Conservation (phyloP, 192 early-diverging fungal species). For the Entrophospora sp. region DNA sequence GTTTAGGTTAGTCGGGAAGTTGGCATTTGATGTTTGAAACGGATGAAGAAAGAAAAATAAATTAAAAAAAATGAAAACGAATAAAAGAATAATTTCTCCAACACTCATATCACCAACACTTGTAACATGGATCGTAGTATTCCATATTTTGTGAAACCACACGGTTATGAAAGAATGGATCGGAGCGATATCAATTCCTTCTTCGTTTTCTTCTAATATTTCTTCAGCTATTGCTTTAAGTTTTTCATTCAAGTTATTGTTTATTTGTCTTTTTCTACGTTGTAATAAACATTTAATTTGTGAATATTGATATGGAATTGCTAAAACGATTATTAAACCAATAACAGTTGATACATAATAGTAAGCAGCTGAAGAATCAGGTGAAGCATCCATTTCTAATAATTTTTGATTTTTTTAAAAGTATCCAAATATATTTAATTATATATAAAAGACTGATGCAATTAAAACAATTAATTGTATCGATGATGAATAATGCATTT, state of each 20-base stretch:
- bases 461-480: no score
- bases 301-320: not conserved
- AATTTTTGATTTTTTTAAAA: no score
- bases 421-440: no score
- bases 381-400: not conserved
- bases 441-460: no score
- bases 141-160: constrained; percentile 2
- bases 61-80: not conserved
- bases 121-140: not conserved
- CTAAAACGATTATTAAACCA: not conserved
- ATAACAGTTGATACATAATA: not conserved
- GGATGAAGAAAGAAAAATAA: not conserved
- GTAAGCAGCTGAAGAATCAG: not conserved
- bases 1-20: no score
- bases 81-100: not conserved
- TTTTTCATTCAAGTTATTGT: not conserved
- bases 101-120: not conserved
- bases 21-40: not conserved
- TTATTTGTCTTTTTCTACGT: not conserved
- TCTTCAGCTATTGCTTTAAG: not conserved
- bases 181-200: not conserved
- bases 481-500: no score
- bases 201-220: not conserved
- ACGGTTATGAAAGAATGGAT: not conserved
- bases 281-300: not conserved